These are phyloP conservation scores for Plasmodium billcollinsi DNA, from an alignment of 169 alveolate species.

Conservation along the genomic window DNA sequence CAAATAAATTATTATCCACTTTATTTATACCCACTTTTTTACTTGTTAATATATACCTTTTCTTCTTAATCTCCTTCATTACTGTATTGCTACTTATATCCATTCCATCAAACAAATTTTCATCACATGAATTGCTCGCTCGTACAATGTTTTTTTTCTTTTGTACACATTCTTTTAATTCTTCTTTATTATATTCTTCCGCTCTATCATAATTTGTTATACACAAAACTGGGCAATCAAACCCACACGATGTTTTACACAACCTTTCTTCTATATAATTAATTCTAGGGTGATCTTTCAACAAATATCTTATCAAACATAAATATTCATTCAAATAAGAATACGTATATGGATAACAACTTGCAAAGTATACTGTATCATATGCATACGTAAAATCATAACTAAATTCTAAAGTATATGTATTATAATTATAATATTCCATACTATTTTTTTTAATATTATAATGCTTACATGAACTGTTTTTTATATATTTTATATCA, in stretches of 20 bases:
- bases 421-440: constrained; percentile 16
- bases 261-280: constrained; percentile 31
- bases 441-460: constrained; percentile 35
- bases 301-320: constrained; percentile 8
- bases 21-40: too few species aligned
- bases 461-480: constrained; percentile 19
- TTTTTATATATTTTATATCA: constrained; percentile 45
- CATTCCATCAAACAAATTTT: background rate
- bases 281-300: constrained; percentile 2
- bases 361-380: constrained; percentile 68
- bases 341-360: constrained; percentile 56
- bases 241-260: constrained; percentile 46
- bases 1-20: too few species aligned
- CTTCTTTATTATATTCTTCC: background rate
- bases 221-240: constrained; percentile 39
- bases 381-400: constrained; percentile 49
- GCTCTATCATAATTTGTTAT: constrained; percentile 39
- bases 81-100: too few species aligned
- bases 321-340: constrained; percentile 35
- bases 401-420: constrained; percentile 39
- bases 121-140: background rate
- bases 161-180: background rate
- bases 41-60: too few species aligned
- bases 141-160: background rate
- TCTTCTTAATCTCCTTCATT: too few species aligned